Conservation (phyloP, 805 yeast genomes). For the Pichia occidentalis region DNA sequence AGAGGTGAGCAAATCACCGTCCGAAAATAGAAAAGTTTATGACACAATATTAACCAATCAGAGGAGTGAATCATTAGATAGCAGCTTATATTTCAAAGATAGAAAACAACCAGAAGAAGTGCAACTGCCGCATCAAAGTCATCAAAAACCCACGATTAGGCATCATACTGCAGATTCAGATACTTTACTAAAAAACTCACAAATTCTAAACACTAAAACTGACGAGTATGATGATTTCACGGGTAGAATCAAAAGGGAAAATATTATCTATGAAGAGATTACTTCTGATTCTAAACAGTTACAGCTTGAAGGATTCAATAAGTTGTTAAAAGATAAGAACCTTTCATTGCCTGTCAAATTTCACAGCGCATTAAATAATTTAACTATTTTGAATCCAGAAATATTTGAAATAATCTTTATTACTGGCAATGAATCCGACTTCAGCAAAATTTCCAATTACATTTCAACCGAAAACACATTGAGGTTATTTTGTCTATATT, state of each 20-base stretch:
- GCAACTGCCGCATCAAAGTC: slow-evolving; percentile 12
- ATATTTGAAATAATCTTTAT: slow-evolving; percentile 20
- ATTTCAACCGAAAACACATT: slow-evolving; percentile 26
- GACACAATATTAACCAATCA: slow-evolving; percentile 2
- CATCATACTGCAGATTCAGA: slow-evolving; percentile 12
- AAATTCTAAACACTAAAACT: slow-evolving; percentile 2
- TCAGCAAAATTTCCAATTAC: slow-evolving; percentile 14
- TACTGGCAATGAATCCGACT: slow-evolving; percentile 7
- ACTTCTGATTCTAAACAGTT: slow-evolving; percentile 19
- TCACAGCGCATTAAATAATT: slow-evolving; percentile 19
- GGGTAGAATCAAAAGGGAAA: slow-evolving; percentile 18
- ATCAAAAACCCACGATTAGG: slow-evolving; percentile 13
- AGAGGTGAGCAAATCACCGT: too few relatives aligned
- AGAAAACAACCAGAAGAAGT: too few relatives aligned
- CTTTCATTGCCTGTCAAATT: slow-evolving; percentile 18
- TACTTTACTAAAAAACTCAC: slow-evolving; percentile 1
- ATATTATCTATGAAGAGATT: slow-evolving; percentile 20
- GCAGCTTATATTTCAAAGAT: too few relatives aligned
- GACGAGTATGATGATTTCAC: slow-evolving; percentile 18
- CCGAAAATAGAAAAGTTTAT: too few relatives aligned
- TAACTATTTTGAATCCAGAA: slow-evolving; percentile 21
- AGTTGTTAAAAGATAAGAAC: slow-evolving; percentile 9
- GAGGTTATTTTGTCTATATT: slow-evolving; percentile 21
- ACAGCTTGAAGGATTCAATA: slow-evolving; percentile 19
- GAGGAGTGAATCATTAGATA: not conserved